These are phyloP conservation scores for Paraphaeosphaeria minitans DNA, from an alignment of 2,329 filamentous ascomycete species.

Conservation along the genomic window DNA sequence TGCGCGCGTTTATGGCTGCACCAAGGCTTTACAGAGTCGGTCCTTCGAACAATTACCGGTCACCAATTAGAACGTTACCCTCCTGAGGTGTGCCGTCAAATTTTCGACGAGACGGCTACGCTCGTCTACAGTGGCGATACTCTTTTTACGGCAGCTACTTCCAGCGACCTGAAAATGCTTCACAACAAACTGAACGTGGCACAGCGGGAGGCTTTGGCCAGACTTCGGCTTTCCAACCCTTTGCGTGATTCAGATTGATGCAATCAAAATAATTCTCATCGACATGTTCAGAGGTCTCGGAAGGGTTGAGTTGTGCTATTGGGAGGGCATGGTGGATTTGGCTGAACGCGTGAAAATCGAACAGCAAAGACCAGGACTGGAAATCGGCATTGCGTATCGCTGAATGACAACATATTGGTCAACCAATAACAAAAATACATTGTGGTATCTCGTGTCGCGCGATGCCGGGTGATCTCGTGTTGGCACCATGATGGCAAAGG, in stretches of 20 bases:
- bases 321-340: not conserved
- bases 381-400: not conserved
- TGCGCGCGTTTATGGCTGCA: not conserved
- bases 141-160: not conserved
- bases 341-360: not conserved
- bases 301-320: not conserved
- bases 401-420: not conserved
- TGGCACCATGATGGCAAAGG: conserved; percentile 9
- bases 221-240: not conserved
- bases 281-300: not conserved
- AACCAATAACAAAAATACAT: not conserved
- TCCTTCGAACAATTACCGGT: not conserved
- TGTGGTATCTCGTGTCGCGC: not conserved
- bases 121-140: not conserved
- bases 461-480: not conserved
- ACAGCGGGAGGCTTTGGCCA: not conserved
- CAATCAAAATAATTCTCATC: not conserved
- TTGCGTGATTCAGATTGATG: not conserved
- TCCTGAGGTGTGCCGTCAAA: not conserved
- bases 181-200: not conserved
- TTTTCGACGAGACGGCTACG: not conserved
- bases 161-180: not conserved
- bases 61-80: not conserved
- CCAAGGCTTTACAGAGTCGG: not conserved
- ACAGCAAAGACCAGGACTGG: not conserved